Evolutionary conservation across 139 green algal genomes (phyloP), one percentile per base, ranked within the genome.

Genomic region (Picochlorum costavermella): DNA sequence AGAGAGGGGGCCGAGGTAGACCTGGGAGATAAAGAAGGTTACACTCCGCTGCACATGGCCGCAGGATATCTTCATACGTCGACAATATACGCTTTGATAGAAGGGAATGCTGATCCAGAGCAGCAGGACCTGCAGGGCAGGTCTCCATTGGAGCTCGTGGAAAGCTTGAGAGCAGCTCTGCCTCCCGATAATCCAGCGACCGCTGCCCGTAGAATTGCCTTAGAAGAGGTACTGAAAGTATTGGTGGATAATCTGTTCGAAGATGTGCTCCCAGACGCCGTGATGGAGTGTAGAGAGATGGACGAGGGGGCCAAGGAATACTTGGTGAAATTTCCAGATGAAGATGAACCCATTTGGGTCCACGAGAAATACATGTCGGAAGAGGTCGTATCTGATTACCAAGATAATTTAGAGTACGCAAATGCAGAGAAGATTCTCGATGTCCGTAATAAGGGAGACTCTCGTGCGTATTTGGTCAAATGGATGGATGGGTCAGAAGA

Each of bases 11-110:
- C 80, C 8, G 85, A 94, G n/a, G 59, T 88, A 10, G 73, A 92
- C 68, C 46, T 90, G 50, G 71, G 76, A 50, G 88, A 95, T 77
- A 83, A 80, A 65, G 87, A 92, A 56, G 86, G 82, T 84, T 94
- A 88, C 76, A 94, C 87, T 3, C 82, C 87, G 0, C 74, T 94
- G 53, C 87, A 94, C 73, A 92, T 94, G 84, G 85, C 87, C 1
- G 75, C 79, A 12, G 81, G 86, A 13, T 90, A 91, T 73, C 79
- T 88, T 56, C 86, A 90, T 73, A 82, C 73, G 3, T 30, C 50
- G 14, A 73, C 67, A 28, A 85, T 92, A 56, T 56, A 62, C 3
- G 72, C 57, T 33, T 80, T 92, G 69, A 67, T 90, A 8, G 73
- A 85, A 51, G 71, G 65, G 1, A 84, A 81, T 3, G 81, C 83